A percentile compares a stretch with the other conserved stretches of the same genome.
phyloP scores from a whole-genome alignment of 768 basidiomycete species.

The Podaxis carcinomalis region DNA sequence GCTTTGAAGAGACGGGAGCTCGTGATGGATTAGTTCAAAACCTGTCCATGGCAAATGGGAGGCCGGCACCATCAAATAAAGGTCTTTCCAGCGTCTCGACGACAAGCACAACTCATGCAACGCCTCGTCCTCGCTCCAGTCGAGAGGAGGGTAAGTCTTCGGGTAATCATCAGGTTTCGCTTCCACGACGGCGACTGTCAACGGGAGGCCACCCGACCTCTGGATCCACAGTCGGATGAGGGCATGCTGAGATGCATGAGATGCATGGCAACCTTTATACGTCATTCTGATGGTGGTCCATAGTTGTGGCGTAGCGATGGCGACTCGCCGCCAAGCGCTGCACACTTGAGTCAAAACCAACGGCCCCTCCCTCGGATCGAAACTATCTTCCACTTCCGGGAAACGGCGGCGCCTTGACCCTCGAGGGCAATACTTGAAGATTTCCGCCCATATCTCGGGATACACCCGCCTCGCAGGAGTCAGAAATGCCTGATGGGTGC shows the following conservation, averaged over 20 bases:
- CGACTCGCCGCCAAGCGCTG: slow-evolving; percentile 13
- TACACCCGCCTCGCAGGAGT: slow-evolving; percentile 16
- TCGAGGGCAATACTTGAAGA: slow-evolving; percentile 12
- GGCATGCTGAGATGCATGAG: slow-evolving; percentile 4
- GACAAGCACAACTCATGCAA: slow-evolving; percentile 5
- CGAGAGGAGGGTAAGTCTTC: slow-evolving; percentile 2
- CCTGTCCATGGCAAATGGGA: slow-evolving; percentile 9
- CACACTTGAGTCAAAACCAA: slow-evolving; percentile 14
- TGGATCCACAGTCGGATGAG: slow-evolving; percentile 10
- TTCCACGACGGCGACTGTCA: slow-evolving; percentile 13
- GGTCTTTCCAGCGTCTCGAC: slow-evolving; percentile 11
- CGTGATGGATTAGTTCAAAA: slow-evolving; percentile 4
- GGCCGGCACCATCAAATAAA: slow-evolving; percentile 12
- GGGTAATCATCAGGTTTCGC: neutral
- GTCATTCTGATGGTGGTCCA: slow-evolving; percentile 15
- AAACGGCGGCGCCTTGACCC: slow-evolving; percentile 12
- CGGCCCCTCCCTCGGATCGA: slow-evolving; percentile 13
- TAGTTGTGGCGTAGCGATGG: slow-evolving; percentile 13
- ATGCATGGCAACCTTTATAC: neutral
- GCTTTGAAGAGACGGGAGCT: slow-evolving; percentile 10
- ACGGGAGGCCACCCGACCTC: slow-evolving; percentile 10
- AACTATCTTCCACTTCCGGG: slow-evolving; percentile 13
- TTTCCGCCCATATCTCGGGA: slow-evolving; percentile 14
- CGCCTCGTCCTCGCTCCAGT: slow-evolving; percentile 10
- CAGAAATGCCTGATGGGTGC: slow-evolving; percentile 12